Evolutionary conservation across 1,284 basidiomycete species (phyloP), one percentile per base, ranked within the genome.

Genomic region (Ceratobasidium sp.): DNA sequence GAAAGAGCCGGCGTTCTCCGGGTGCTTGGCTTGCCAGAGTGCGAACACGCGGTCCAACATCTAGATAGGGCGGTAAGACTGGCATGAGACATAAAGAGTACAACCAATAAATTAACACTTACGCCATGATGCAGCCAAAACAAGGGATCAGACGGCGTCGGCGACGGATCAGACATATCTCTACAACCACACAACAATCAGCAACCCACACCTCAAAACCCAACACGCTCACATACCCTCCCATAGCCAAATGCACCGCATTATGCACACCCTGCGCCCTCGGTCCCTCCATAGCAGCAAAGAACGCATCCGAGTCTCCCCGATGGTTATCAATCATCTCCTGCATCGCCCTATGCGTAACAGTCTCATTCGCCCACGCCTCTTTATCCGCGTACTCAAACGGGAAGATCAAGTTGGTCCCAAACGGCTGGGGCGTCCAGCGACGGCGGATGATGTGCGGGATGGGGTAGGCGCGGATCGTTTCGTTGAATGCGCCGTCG

Each of bases 391-490:
- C 49, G 5, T 62, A 54, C 44, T 72, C 54, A 49, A 71, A 66
- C 3, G 73, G 73, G 59, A 74, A 74, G n/a, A 71, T 62, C 46
- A 63, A 52, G 43, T 61, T 74, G 18, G 2, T 18, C 11, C 54
- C 70, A 30, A 74, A 74, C 16, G 73, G 73, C 59, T 73, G 58
- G 23, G 73, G 66, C 3, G 63, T 73, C 54, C 64, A 73, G 30
- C 73, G 49, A 23, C 73, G 66, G 30, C 58, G 58, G 41, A 74
- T 62, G 47, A 49, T 61, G 44, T 74, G 73, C 11, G 73, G 73
- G 49, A 58, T 38, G 23, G 73, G 73, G 55, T 73, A 73, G 41
- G 50, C 59, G 6, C 73, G 73, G 47, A 61, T 52, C 38, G 43
- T 14, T 16, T 69, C 30, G 16, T 49, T 50, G 57, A 73, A 73